Evolutionary conservation across 148 eudicot genomes (phyloP), one percentile per base, ranked within the genome.

Genomic region (Spergularia marina): DNA sequence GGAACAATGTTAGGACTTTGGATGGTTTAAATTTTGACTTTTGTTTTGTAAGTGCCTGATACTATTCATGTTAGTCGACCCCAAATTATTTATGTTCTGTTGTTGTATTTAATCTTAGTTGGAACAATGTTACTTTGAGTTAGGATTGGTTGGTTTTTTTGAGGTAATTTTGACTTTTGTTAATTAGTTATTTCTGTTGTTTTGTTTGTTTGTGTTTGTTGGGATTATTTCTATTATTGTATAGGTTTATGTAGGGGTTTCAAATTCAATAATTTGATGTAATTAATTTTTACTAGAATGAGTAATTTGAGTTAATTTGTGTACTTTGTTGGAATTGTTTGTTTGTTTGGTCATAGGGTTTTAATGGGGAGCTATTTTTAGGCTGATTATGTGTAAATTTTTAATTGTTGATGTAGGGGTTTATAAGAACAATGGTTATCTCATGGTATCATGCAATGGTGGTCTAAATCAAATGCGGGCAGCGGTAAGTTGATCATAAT

Each of bases 401-500:
- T 56, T 56, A 53, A n/a, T n/a, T 53, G 4, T 66, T 71, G 25
- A 66, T 74, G 63, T 80, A 89, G 93, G 93, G 70, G 78, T 82
- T 57, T 89, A 89, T 74, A 83, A 81, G 78, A 89, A 86, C 78
- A 89, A 89, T 81, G 93, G 93, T 59, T 89, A 89, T 57, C 84
- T 89, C n/a, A 89, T 85, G 88, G 90, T 89, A 40, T 89, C 93
- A 21, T 87, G 93, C 80, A 89, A 88, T 76, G 91, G 91, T 66
- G 91, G 92, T 51, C 90, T 89, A 70, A 89, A 89, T 72, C 93
- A 89, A 87, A 89, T 89, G 93, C 78, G 93, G 25, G 86, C 89
- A 40, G 93, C 90, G 17, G 93, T 89, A 79, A 67, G 84, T 87
- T 77, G 56, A 0, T 53, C 30, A n/a, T 34, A 10, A 5, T 44